Evolutionary conservation across 331 rosid genomes (phyloP).

Genomic region (Cydonia oblonga): DNA sequence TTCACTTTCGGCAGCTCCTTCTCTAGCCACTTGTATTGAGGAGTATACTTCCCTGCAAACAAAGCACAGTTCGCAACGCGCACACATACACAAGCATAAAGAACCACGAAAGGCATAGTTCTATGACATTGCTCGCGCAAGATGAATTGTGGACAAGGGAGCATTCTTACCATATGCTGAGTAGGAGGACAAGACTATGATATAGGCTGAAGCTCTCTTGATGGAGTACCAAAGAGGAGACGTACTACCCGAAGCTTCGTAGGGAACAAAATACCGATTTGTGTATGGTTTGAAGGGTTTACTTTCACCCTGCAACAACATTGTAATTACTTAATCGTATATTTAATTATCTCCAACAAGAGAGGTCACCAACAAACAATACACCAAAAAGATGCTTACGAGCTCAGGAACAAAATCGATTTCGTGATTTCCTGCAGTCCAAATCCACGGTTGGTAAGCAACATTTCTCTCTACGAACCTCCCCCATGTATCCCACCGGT

Average conservation of each 20-base stretch:
- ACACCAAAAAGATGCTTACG: no score
- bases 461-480: conserved; percentile 41
- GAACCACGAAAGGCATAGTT: not conserved
- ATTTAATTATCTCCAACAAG: not conserved
- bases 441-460: conserved; percentile 53
- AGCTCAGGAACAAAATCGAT: conserved; percentile 26
- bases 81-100: no score
- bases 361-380: no score
- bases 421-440: conserved; percentile 45
- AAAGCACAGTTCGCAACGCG: not conserved
- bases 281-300: conserved; percentile 32
- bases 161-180: conserved; percentile 30
- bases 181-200: conserved; percentile 40
- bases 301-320: conserved; percentile 32
- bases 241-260: conserved; percentile 26
- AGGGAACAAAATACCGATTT: conserved; percentile 28
- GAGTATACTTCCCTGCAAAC: conserved; percentile 37
- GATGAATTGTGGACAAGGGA: not conserved
- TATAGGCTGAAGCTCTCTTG: conserved; percentile 41
- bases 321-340: not conserved
- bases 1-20: conserved; percentile 34
- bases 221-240: conserved; percentile 48
- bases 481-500: conserved; percentile 55
- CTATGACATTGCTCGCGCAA: not conserved
- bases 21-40: conserved; percentile 41